These are phyloP conservation scores for Sphagnurus paluster DNA, from an alignment of 1,284 basidiomycete species.

Conservation along the genomic window DNA sequence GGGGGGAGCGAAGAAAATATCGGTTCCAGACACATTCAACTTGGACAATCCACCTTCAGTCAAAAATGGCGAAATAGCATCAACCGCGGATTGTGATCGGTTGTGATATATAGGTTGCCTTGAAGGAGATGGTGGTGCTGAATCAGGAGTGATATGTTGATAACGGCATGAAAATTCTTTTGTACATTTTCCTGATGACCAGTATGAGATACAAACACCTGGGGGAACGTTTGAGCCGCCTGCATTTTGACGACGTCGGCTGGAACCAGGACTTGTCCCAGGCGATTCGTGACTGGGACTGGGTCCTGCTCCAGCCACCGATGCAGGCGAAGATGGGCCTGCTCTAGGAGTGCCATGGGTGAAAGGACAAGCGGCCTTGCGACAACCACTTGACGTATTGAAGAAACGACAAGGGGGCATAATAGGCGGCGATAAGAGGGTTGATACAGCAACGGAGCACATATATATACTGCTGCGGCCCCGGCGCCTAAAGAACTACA, in stretches of 20 bases:
- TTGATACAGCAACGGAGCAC: background rate
- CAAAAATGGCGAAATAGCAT: constrained; percentile 43
- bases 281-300: constrained; percentile 5
- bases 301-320: constrained; percentile 13
- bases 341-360: constrained; percentile 21
- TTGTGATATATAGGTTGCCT: constrained; percentile 2
- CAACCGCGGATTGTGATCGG: constrained; percentile 13
- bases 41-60: constrained; percentile 49
- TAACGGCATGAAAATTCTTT: constrained; percentile 49
- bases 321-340: constrained; percentile 11
- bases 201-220: constrained; percentile 52
- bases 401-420: constrained; percentile 39
- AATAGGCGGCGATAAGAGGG: constrained; percentile 7
- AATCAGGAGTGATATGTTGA: constrained; percentile 34
- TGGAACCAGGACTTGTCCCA: constrained; percentile 14
- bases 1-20: constrained; percentile 34
- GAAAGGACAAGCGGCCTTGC: constrained; percentile 37
- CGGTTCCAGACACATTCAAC: constrained; percentile 34
- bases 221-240: constrained; percentile 28
- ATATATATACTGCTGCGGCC: constrained; percentile 4
- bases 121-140: constrained; percentile 11
- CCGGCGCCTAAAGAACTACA: constrained; percentile 14
- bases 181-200: constrained; percentile 50
- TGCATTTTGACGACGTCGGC: constrained; percentile 10
- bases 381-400: constrained; percentile 40